Base-by-base conservation (phyloP, 2,329 filamentous ascomycete species). In the Pseudonectria foliicola region DNA sequence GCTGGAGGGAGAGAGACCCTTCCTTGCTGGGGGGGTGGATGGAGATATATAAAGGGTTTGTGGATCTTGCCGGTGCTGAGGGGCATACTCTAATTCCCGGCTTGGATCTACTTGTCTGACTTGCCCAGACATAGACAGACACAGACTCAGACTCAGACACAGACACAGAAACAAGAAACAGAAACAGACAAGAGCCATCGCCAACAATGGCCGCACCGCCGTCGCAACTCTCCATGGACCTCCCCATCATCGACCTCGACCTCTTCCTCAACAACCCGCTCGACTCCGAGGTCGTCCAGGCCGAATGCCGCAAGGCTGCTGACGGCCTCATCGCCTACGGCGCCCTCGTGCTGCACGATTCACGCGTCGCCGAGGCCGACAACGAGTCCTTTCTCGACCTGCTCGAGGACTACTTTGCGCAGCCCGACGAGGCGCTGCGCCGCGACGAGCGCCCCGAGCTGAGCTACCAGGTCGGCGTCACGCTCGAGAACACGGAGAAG, bases 371-470 rank as follows among this genome's bases (percentile, higher is more conserved):
- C 13, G 70, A 73, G 47, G 46, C 57, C 3, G 70, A 75, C 57
- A 79, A 79, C 60, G 59, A 60, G 16, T 57, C 62, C 35, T 79
- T 79, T 47, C 68, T 79, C 37, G 73, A 79, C 54, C 63, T 79
- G 25, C 67, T 78, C n/a, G 75, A 79, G 57, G 73, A 77, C 61
- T 79, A 79, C 63, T 79, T 79, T 50, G 73, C 72, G 24, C 75
- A 78, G 55, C 68, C 73, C 12, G 59, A 61, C 13, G 63, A 54
- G 7, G 54, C 50, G 3, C 63, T 78, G 25, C 55, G 54, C 31
- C 52, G 51, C 25, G 75, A 79, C 45, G 72, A 77, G 60, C 66
- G 73, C 3, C 75, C 75, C 6, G 70, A 71, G 49, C 60, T 78
- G 16, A 67, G 68, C 50, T 78, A 76, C 60, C 75, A 79, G 59